Conservation (phyloP, 1,284 basidiomycete species). For the Tylopilus sp. region DNA sequence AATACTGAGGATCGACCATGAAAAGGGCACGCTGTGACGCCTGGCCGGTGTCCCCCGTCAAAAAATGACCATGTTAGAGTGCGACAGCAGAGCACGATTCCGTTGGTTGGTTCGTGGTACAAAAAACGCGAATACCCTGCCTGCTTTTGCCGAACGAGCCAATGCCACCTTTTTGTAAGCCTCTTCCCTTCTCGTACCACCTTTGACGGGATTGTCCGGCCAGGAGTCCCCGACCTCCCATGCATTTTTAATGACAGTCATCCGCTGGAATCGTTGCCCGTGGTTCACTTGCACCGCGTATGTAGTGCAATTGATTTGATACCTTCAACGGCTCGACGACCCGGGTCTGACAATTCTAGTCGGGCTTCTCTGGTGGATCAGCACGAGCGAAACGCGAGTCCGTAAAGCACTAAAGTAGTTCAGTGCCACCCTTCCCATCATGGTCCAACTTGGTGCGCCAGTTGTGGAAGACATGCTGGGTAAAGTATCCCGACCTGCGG, state of each 20-base stretch:
- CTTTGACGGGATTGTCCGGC: not conserved
- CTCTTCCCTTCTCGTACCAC: no score
- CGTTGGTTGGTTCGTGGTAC: no score
- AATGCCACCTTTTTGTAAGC: no score
- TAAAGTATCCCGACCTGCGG: slow-evolving; percentile 14
- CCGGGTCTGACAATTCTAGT: slow-evolving; percentile 24
- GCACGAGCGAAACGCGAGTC: slow-evolving; percentile 2
- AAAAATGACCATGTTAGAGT: no score
- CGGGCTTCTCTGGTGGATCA: slow-evolving; percentile 5
- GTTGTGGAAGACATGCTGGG: slow-evolving; percentile 7
- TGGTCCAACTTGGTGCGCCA: slow-evolving; percentile 9
- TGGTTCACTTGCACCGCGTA: slow-evolving; percentile 14
- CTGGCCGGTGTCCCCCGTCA: no score
- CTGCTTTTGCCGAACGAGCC: no score
- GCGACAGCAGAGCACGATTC: no score
- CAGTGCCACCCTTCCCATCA: slow-evolving; percentile 7
- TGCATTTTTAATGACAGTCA: slow-evolving; percentile 13
- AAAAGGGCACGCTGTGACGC: no score
- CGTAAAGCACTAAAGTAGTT: not conserved
- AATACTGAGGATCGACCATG: no score
- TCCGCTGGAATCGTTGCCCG: slow-evolving; percentile 8
- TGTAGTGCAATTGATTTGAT: slow-evolving; percentile 8
- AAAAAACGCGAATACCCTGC: no score
- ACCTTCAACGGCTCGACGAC: slow-evolving; percentile 11
- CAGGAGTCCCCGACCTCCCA: slow-evolving; percentile 16